Evolutionary conservation across 192 early-diverging fungal species (phyloP).

Genomic region (Rhizophagus clarus): DNA sequence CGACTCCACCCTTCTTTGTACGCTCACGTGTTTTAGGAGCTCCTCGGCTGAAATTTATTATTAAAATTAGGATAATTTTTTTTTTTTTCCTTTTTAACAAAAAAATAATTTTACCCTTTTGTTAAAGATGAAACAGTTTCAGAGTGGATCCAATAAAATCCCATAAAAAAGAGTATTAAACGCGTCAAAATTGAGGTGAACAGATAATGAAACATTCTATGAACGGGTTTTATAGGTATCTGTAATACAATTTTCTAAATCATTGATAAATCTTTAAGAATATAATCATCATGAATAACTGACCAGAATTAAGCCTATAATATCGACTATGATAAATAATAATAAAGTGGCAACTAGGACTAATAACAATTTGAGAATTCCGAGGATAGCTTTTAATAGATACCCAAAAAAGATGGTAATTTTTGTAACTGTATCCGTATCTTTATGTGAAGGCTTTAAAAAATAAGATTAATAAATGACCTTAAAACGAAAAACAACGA

Average conservation of each 20-base stretch:
- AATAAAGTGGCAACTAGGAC: conserved; percentile 39
- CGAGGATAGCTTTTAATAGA: conserved; percentile 50
- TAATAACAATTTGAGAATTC: conserved; percentile 44
- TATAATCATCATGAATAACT: neutral
- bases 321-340: conserved; percentile 49
- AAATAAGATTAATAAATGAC: neutral
- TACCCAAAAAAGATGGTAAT: conserved; percentile 38
- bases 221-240: conserved; percentile 39
- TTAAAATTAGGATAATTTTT: neutral
- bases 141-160: conserved; percentile 74
- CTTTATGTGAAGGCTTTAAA: conserved; percentile 51
- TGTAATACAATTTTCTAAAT: conserved; percentile 1
- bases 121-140: conserved; percentile 62
- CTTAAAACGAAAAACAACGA: neutral
- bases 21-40: conserved; percentile 33
- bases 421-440: conserved; percentile 40
- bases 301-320: conserved; percentile 49
- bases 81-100: neutral
- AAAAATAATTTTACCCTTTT: conserved; percentile 56
- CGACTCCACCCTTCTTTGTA: conserved; percentile 29
- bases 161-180: conserved; percentile 62
- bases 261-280: neutral
- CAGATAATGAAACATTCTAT: conserved; percentile 41
- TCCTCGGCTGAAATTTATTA: conserved; percentile 25
- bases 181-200: conserved; percentile 50